Base-by-base conservation (phyloP, 2,329 filamentous ascomycete species). In the Lomentospora prolificans region DNA sequence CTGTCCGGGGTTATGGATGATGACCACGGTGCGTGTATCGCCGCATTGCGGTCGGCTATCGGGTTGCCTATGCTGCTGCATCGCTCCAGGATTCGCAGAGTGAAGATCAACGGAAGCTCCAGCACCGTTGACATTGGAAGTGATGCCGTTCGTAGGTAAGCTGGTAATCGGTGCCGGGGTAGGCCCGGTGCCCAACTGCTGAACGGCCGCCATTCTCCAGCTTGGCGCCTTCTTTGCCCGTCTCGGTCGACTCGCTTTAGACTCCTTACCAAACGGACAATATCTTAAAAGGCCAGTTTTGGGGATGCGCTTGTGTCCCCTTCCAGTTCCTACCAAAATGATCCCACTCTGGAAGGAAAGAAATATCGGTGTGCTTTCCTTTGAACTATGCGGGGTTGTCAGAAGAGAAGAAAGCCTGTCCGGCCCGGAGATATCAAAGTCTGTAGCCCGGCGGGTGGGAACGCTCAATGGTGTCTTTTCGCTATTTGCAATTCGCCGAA, bases 1-100 rank as follows among this genome's bases (percentile, higher is more conserved):
- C 66, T 92, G 87, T 17, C 81, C 85, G 22, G 75, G 75, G 9
- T 85, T 83, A 67, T 86, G 89, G 17, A 92, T 70, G 58, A 94
- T 82, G 31, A 83, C 78, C 27, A 82, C 80, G 51, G 79, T 82
- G 56, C 82, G 75, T 7, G 73, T 73, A 61, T 85, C 81, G 25
- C 81, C 82, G 36, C 67, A 70, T 58, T 74, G 71, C 6, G 78
- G 71, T 17, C 28, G 36, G 63, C 46, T 51, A 25, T 19, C 41
- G n/a, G 33, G 28, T 28, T 50, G 8, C 19, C 39, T n/a, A 8
- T 12, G n/a, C 17, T 25, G 39, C 14, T 19, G 41, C 41, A 22
- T 54, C 27, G 14, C 28, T 31, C 27, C 12, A 5, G 25, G 12
- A 19, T 30, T 14, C 17, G 41, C 24, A 4, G 41, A 10, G 28